Conservation (phyloP, 2,329 filamentous ascomycete genomes). For the Arthrobotrys sinensis region DNA sequence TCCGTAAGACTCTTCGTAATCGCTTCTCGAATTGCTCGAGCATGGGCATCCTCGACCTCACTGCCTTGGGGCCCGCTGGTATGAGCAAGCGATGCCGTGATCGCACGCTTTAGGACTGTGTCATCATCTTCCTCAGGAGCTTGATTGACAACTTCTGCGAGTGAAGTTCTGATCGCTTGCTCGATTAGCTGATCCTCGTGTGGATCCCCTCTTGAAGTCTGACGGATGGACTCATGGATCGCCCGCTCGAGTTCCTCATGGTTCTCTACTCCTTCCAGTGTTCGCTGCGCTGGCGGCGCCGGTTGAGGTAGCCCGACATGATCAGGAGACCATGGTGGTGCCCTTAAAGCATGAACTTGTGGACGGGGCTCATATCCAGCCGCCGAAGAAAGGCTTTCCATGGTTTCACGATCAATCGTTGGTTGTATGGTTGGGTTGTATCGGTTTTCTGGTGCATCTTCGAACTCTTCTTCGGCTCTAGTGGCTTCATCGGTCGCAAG, state of each 20-base stretch:
- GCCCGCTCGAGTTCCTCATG: conserved; percentile 78
- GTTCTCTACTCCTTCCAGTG: conserved; percentile 47
- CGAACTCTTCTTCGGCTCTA: conserved; percentile 44
- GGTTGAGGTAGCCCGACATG: not conserved
- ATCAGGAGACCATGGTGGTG: conserved; percentile 24
- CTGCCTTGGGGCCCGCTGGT: conserved; percentile 65
- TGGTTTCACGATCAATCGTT: conserved; percentile 44
- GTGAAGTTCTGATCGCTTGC: conserved; percentile 80
- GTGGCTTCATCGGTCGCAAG: conserved; percentile 37
- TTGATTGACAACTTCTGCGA: conserved; percentile 71
- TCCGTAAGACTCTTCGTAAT: conserved; percentile 43
- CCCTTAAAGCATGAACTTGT: conserved; percentile 9
- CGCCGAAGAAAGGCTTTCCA: conserved; percentile 28
- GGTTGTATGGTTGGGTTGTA: conserved; percentile 35
- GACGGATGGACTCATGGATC: conserved; percentile 78
- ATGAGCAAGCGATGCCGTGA: conserved; percentile 63
- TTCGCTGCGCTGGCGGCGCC: conserved; percentile 1
- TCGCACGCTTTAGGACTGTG: conserved; percentile 65
- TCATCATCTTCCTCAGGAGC: conserved; percentile 65
- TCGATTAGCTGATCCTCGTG: conserved; percentile 81
- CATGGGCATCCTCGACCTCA: conserved; percentile 68
- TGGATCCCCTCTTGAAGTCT: conserved; percentile 79
- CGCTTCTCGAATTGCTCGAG: conserved; percentile 69
- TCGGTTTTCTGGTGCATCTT: conserved; percentile 56
- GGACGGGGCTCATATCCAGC: not conserved